Conservation (phyloP, 2,329 filamentous ascomycete genomes). For the Paecilomyces sp. region DNA sequence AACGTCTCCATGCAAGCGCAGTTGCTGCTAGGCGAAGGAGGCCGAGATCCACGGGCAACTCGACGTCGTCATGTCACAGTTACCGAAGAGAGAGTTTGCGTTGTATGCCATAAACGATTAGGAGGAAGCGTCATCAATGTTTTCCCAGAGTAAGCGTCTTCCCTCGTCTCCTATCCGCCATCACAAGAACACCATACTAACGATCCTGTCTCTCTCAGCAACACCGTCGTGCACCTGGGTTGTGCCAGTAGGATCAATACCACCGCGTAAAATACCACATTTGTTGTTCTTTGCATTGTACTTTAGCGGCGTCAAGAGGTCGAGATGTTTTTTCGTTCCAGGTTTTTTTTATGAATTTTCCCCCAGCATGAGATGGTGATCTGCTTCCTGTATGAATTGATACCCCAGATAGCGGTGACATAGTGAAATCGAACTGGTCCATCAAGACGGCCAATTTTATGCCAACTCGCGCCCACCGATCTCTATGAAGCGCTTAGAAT, state of each 20-base stretch:
- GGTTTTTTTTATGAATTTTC: not conserved
- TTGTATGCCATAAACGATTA: constrained; percentile 87
- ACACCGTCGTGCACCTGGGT: constrained; percentile 69
- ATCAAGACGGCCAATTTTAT: constrained; percentile 7
- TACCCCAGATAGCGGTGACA: constrained; percentile 2
- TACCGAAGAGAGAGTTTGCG: constrained; percentile 80
- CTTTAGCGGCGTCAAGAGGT: constrained; percentile 1
- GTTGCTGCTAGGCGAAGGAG: constrained; percentile 65
- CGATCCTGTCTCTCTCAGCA: constrained; percentile 22
- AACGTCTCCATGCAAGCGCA: constrained; percentile 69
- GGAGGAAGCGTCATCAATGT: constrained; percentile 88
- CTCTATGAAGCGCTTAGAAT: not conserved
- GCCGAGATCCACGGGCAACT: constrained; percentile 42
- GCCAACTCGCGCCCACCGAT: not conserved
- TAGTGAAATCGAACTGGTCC: constrained; percentile 1
- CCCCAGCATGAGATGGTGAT: not conserved
- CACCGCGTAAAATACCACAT: constrained; percentile 11
- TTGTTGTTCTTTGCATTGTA: constrained; percentile 14
- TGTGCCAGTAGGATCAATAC: constrained; percentile 50
- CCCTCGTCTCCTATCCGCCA: not conserved
- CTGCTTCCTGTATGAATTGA: constrained; percentile 3
- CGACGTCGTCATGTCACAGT: constrained; percentile 68
- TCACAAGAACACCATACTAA: constrained; percentile 2
- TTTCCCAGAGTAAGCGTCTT: constrained; percentile 63
- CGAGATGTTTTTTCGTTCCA: not conserved